phyloP scores from a whole-genome alignment of 1,139 yeast genomes.

The Protomyces arabidopsidicola region DNA sequence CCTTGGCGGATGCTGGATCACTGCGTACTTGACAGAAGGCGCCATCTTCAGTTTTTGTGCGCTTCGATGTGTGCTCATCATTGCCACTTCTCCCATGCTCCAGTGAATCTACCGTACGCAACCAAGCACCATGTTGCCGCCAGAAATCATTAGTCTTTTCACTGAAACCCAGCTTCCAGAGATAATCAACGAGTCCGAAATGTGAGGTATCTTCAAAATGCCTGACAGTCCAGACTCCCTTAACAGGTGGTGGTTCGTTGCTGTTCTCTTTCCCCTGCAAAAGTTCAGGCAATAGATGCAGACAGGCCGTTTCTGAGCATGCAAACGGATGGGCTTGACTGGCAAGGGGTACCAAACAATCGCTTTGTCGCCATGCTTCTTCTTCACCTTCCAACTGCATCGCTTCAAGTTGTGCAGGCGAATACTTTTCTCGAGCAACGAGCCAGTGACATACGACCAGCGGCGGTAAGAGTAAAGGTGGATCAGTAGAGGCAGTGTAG shows the following conservation, averaged over 20 bases:
- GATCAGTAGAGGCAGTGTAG: conserved; percentile 12
- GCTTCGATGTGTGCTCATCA: background rate
- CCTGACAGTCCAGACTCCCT: conserved; percentile 22
- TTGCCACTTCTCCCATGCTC: background rate
- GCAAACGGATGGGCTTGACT: conserved; percentile 16
- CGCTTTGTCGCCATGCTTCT: conserved; percentile 18
- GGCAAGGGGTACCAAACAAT: conserved; percentile 10
- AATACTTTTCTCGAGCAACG: conserved; percentile 2
- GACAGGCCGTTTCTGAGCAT: conserved; percentile 6
- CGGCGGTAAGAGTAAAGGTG: conserved; percentile 13
- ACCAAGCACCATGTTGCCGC: conserved; percentile 16
- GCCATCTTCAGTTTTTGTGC: background rate
- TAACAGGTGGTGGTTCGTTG: conserved; percentile 15
- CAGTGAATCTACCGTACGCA: conserved; percentile 9
- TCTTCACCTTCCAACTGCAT: background rate
- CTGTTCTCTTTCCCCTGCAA: background rate
- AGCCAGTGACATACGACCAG: conserved; percentile 19
- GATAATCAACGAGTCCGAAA: conserved; percentile 25
- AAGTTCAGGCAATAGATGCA: background rate
- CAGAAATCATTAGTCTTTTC: conserved; percentile 12
- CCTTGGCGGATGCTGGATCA: background rate
- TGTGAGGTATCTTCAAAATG: conserved; percentile 8
- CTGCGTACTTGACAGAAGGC: background rate
- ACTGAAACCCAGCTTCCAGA: conserved; percentile 12
- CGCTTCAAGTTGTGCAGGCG: background rate